Percentiles rank a stretch among this genome's conserved stretches.
phyloP scores from a whole-genome alignment of 2,329 filamentous ascomycete species.

The Ceratocystis cacaofunesta region DNA sequence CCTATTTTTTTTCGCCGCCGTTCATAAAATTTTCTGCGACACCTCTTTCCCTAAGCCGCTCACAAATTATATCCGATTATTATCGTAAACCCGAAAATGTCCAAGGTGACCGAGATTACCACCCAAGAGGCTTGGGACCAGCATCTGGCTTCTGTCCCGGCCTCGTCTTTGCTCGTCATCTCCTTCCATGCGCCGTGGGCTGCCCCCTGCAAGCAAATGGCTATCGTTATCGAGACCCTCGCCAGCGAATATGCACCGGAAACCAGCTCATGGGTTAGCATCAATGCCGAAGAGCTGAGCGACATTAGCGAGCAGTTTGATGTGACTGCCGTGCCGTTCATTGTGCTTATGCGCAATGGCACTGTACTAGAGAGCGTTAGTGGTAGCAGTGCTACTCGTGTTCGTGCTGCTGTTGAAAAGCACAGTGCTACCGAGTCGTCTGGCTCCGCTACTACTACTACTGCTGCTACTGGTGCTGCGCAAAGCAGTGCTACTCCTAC shows the following conservation, averaged over 20 bases:
- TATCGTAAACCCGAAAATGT: constrained; percentile 37
- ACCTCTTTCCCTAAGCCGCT: background rate
- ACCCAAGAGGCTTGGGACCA: constrained; percentile 58
- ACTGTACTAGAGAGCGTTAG: constrained; percentile 71
- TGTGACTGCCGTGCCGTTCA: constrained; percentile 84
- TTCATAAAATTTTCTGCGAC: background rate
- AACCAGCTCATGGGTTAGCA: constrained; percentile 65
- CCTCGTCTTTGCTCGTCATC: constrained; percentile 62
- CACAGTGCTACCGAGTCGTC: constrained; percentile 39
- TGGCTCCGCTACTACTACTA: constrained; percentile 18
- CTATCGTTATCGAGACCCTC: constrained; percentile 67
- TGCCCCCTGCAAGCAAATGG: constrained; percentile 89
- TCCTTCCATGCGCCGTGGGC: constrained; percentile 98
- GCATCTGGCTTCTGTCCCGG: constrained; percentile 49
- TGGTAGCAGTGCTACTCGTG: constrained; percentile 75
- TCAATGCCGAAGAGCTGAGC: constrained; percentile 89
- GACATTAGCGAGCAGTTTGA: constrained; percentile 88
- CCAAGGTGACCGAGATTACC: constrained; percentile 61
- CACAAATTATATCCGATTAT: too few species aligned
- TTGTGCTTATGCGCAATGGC: constrained; percentile 65
- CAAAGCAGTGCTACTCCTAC: constrained; percentile 27
- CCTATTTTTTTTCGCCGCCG: background rate
- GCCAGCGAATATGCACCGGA: constrained; percentile 68
- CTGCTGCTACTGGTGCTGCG: constrained; percentile 25
- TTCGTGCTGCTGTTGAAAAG: constrained; percentile 71